Evolutionary conservation across 2,329 filamentous ascomycete genomes (phyloP).

Genomic region (Elsinoe batatas): DNA sequence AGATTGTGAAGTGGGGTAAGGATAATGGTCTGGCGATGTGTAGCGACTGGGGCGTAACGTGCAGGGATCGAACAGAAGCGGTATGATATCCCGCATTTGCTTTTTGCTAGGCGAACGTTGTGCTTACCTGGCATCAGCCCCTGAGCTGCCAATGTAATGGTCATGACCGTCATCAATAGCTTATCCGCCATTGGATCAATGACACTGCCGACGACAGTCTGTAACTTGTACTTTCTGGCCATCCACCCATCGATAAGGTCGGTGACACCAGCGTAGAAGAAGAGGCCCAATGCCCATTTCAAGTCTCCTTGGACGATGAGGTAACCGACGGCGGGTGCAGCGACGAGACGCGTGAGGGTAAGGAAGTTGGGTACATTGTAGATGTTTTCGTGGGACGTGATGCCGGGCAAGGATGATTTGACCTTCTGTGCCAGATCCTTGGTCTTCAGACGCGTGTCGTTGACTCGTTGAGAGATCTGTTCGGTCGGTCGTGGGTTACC

Average conservation of each 20-base stretch:
- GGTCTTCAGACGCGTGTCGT: constrained; percentile 6
- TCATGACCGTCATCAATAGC: constrained; percentile 84
- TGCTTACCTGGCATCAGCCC: constrained; percentile 65
- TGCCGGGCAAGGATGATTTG: constrained; percentile 22
- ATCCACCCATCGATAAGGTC: constrained; percentile 93
- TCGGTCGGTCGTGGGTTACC: background rate
- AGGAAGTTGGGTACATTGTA: constrained; percentile 94
- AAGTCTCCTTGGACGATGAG: constrained; percentile 77
- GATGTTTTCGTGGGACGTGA: constrained; percentile 68
- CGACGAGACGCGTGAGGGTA: constrained; percentile 73
- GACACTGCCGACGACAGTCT: constrained; percentile 89
- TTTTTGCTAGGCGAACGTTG: constrained; percentile 12
- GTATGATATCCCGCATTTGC: background rate
- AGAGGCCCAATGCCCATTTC: constrained; percentile 69
- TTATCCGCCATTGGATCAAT: constrained; percentile 98
- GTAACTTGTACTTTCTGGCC: constrained; percentile 73
- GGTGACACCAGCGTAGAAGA: constrained; percentile 83
- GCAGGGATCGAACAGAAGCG: background rate
- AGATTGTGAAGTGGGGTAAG: background rate
- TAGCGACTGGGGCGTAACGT: background rate
- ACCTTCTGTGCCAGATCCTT: constrained; percentile 21
- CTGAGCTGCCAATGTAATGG: constrained; percentile 73
- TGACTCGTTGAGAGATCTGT: constrained; percentile 7
- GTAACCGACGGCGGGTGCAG: constrained; percentile 79
- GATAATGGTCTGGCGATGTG: background rate